A percentile compares a stretch with the other conserved stretches of the same genome.
Conservation (phyloP, 2,329 filamentous ascomycete species). For the Talaromyces verruculosus region DNA sequence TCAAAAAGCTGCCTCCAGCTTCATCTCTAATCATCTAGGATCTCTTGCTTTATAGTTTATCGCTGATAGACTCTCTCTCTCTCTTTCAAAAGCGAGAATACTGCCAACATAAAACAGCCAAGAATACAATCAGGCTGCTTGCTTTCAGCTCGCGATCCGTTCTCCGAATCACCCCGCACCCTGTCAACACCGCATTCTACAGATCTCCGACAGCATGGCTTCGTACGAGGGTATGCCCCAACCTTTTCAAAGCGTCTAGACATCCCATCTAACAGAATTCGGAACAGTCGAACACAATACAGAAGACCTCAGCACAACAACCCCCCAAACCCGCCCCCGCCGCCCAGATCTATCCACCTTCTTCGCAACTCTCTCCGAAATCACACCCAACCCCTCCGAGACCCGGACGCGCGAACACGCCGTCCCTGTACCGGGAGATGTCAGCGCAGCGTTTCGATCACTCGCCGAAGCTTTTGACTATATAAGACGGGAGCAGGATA, state of each 20-base stretch:
- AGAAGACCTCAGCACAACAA: slow-evolving; percentile 31
- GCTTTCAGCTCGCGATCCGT: background rate
- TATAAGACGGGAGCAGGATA: slow-evolving; percentile 52
- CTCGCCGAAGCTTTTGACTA: slow-evolving; percentile 62
- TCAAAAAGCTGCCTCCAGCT: slow-evolving; percentile 1
- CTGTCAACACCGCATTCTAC: background rate
- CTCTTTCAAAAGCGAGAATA: too few relatives aligned
- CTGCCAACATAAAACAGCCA: too few relatives aligned
- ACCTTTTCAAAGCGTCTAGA: background rate
- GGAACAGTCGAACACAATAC: slow-evolving; percentile 46
- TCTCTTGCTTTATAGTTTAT: background rate
- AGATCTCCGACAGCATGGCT: slow-evolving; percentile 34
- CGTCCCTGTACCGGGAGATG: slow-evolving; percentile 60
- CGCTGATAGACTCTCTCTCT: background rate
- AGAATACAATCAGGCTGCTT: background rate
- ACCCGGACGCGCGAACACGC: slow-evolving; percentile 57
- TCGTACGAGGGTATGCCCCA: slow-evolving; percentile 42
- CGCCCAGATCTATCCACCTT: slow-evolving; percentile 66
- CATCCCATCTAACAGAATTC: background rate
- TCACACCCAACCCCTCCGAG: slow-evolving; percentile 52
- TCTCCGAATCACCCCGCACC: slow-evolving; percentile 17
- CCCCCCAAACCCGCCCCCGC: slow-evolving; percentile 42
- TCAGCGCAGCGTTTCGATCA: slow-evolving; percentile 59
- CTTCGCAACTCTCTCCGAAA: slow-evolving; percentile 60
- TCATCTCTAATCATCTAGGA: background rate